Percentiles rank a stretch among this genome's conserved stretches.
phyloP scores from a whole-genome alignment of 306 rosid genomes.

The Quercus dentata region DNA sequence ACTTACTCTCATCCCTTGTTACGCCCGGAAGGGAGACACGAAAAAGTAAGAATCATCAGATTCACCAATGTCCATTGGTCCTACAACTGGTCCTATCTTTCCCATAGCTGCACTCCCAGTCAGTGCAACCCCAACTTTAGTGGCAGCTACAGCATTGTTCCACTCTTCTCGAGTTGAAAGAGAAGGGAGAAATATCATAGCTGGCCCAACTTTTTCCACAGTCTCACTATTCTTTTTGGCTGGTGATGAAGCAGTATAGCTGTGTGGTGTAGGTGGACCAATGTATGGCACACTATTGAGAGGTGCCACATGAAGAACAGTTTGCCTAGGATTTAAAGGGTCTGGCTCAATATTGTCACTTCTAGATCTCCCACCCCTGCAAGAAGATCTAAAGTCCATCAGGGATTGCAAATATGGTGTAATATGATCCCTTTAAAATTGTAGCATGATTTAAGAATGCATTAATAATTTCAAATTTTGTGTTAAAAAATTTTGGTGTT shows the following conservation, averaged over 20 bases:
- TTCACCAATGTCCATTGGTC: slow-evolving; percentile 41
- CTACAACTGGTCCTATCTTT: slow-evolving; percentile 30
- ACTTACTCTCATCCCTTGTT: slow-evolving; percentile 40
- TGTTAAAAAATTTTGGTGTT: too few species aligned
- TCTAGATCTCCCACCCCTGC: not conserved
- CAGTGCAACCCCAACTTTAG: slow-evolving; percentile 33
- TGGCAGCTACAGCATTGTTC: slow-evolving; percentile 26
- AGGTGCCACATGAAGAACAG: slow-evolving; percentile 14
- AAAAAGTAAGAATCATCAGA: slow-evolving; percentile 31
- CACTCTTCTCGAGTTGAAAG: slow-evolving; percentile 29
- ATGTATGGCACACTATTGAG: slow-evolving; percentile 12
- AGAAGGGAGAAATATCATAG: slow-evolving; percentile 37
- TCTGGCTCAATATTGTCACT: not conserved
- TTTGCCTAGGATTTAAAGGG: slow-evolving; percentile 8
- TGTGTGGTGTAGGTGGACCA: slow-evolving; percentile 9
- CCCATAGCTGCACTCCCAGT: slow-evolving; percentile 41
- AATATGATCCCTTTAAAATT: not conserved
- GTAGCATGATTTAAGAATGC: not conserved
- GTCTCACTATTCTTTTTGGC: not conserved
- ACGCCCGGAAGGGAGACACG: slow-evolving; percentile 39
- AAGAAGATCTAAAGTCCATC: not conserved
- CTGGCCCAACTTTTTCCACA: slow-evolving; percentile 18
- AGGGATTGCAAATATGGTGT: not conserved
- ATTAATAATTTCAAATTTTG: not conserved
- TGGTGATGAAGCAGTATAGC: slow-evolving; percentile 6